A percentile compares a stretch with the other conserved stretches of the same genome.
Conservation (phyloP, 208 protist species). For the Novymonas esmeraldas region DNA sequence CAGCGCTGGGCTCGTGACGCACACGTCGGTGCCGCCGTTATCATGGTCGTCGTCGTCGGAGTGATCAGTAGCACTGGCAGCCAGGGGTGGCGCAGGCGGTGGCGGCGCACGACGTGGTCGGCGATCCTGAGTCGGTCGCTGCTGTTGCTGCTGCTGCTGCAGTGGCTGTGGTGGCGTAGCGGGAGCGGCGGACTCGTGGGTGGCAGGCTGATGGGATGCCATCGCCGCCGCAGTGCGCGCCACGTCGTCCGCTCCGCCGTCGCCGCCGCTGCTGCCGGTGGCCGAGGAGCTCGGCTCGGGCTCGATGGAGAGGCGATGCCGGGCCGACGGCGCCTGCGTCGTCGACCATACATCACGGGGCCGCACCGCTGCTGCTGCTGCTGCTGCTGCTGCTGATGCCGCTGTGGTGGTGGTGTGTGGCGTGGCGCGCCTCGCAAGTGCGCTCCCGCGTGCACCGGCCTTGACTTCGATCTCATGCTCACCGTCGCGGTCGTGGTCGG, state of each 20-base stretch:
- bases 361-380: too few relatives aligned
- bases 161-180: neutral
- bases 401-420: too few relatives aligned
- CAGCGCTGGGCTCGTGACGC: constrained; percentile 58
- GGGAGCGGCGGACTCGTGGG: too few relatives aligned
- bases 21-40: constrained; percentile 18
- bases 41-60: neutral
- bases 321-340: too few relatives aligned
- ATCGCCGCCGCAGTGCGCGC: neutral
- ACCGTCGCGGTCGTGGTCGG: neutral
- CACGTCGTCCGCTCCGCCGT: neutral
- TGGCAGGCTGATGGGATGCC: too few relatives aligned
- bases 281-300: neutral
- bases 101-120: constrained; percentile 11
- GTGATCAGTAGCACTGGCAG: neutral
- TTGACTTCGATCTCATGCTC: too few relatives aligned
- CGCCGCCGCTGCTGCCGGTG: too few relatives aligned
- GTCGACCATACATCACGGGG: too few relatives aligned
- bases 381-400: too few relatives aligned
- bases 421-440: too few relatives aligned
- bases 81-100: neutral
- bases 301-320: constrained; percentile 10
- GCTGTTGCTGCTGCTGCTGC: neutral
- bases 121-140: neutral
- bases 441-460: too few relatives aligned